phyloP scores from a whole-genome alignment of 169 alveolate genomes.

The Amoebophrya sp. region DNA sequence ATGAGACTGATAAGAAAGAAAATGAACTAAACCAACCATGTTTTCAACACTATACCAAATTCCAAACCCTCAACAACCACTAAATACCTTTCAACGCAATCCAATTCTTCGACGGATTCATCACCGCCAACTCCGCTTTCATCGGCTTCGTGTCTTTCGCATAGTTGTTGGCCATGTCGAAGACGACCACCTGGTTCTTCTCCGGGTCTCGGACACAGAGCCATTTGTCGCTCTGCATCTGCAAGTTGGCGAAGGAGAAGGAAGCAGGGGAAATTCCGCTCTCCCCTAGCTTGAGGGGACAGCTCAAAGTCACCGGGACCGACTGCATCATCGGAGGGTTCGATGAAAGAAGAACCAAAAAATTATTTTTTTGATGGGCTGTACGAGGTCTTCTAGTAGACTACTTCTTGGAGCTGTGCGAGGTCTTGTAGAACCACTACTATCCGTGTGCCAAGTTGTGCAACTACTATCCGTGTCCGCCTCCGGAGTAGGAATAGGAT shows the following conservation, averaged over 20 bases:
- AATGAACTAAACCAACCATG: neutral
- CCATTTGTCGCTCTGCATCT: slow-evolving; percentile 58
- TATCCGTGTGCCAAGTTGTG: too few species aligned
- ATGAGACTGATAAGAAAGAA: neutral
- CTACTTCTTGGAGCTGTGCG: too few species aligned
- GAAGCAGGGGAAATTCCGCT: slow-evolving; percentile 54
- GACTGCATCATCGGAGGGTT: neutral
- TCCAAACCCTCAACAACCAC: too few species aligned
- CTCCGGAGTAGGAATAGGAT: too few species aligned
- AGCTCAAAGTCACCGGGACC: neutral
- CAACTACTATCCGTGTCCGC: too few species aligned
- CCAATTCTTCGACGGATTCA: slow-evolving; percentile 80
- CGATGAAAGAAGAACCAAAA: neutral
- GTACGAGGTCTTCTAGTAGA: too few species aligned
- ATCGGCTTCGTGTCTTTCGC: slow-evolving; percentile 75
- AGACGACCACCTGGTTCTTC: slow-evolving; percentile 52
- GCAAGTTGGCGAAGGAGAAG: slow-evolving; percentile 59
- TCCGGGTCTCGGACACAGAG: slow-evolving; percentile 59
- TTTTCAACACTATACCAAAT: too few species aligned
- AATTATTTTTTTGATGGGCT: neutral
- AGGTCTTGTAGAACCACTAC: too few species aligned
- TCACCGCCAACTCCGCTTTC: slow-evolving; percentile 88
- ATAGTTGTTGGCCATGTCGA: neutral
- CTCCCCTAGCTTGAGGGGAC: slow-evolving; percentile 46
- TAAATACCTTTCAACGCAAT: slow-evolving; percentile 79